Base-by-base conservation (phyloP, 495 filamentous ascomycete genomes). In the Penicillium ochrochloron region DNA sequence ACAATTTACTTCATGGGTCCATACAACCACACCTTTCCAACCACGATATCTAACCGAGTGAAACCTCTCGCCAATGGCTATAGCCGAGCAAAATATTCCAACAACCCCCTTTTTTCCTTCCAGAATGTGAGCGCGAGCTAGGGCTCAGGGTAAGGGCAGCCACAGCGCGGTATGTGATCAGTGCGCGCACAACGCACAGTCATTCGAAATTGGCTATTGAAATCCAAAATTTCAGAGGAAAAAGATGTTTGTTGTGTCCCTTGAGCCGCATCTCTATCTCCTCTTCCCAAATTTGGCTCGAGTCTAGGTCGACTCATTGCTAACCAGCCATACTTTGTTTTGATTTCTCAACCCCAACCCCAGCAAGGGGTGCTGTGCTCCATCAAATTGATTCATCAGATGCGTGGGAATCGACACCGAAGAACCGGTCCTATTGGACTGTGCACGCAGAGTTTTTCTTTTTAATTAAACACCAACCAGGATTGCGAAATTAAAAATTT, bases 61-160 rank as follows among this genome's bases (percentile, higher is more conserved):
- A 29, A 5, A 2, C 4, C 25, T 29, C 14, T 7, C 21, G 25
- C 25, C 5, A 27, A 27, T 27, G 25, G 4, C 25, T 27, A 15
- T 8, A 31, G 14, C 23, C 48, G 25, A 12, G 25, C 12, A 29
- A 52, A 7, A 17, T 25, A 31, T 35, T 58, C 33, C 27, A 27
- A 62, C 5, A 48, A 10, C 37, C 37, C 34, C 34, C 23, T n/a
- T 35, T 48, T 27, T 56, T 17, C 57, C 33, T 41, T 63, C 37
- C 1, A 57, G 55, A 59, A 35, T 15, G 41, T 35, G 27, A 46
- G 50, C 15, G 41, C 33, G 54, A n/a, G 31, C 41, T 72, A 73
- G 69, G 69, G 69, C 58, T 70, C 69, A 70, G 71, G 71, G 69
- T 34, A 72, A 74, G 71, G 71, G 71, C 69, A 73, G 50, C 33